phyloP scores from a whole-genome alignment of 2,329 filamentous ascomycete species.

The Cladosporium sp. region DNA sequence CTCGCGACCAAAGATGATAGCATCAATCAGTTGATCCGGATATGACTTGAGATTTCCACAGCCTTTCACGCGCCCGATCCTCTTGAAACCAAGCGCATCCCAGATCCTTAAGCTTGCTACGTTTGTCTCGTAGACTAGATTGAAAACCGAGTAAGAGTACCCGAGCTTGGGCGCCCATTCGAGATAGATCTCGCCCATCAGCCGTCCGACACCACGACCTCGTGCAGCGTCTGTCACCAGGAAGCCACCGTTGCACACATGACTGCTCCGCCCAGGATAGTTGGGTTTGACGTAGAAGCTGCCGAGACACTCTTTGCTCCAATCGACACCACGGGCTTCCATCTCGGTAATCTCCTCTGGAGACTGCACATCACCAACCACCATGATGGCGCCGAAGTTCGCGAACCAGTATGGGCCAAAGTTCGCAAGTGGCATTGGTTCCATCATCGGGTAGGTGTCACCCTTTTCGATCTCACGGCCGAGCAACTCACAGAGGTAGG shows the following conservation, averaged over 20 bases:
- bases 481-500: constrained; percentile 76
- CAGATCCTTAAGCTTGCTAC: constrained; percentile 85
- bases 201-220: constrained; percentile 47
- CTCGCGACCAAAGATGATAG: constrained; percentile 59
- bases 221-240: constrained; percentile 45
- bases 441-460: constrained; percentile 86
- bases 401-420: constrained; percentile 88
- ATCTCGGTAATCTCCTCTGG: constrained; percentile 49
- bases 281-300: constrained; percentile 95
- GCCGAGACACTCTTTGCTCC: constrained; percentile 76
- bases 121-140: constrained; percentile 91
- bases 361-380: constrained; percentile 68
- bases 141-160: constrained; percentile 91
- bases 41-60: constrained; percentile 48
- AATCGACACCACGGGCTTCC: constrained; percentile 54
- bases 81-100: constrained; percentile 89
- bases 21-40: constrained; percentile 45
- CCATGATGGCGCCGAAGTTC: constrained; percentile 83
- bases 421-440: constrained; percentile 66
- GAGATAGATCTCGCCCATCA: constrained; percentile 51
- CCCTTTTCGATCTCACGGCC: constrained; percentile 89
- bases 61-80: constrained; percentile 71
- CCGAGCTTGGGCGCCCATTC: constrained; percentile 57
- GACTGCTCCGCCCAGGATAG: constrained; percentile 84
- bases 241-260: constrained; percentile 69